These are phyloP conservation scores for Sequoiadendron giganteum DNA, from an alignment of 75 land plant genomes.

Conservation along the genomic window DNA sequence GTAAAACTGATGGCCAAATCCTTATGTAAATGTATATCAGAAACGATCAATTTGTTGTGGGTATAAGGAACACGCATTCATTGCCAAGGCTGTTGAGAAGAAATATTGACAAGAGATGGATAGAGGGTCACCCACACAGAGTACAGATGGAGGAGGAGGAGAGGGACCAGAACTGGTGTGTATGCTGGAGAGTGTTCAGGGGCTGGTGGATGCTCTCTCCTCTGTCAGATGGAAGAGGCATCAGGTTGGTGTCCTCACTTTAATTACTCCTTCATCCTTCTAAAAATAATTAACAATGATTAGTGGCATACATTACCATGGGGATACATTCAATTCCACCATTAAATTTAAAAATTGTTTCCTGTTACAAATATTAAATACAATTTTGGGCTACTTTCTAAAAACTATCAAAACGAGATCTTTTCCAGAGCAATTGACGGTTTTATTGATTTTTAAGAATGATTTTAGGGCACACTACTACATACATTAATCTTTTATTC, in stretches of 20 bases:
- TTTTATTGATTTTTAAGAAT: too few species aligned
- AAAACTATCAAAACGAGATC: neutral
- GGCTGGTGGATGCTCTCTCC: constrained; percentile 85
- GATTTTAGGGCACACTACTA: neutral
- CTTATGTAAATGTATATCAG: too few species aligned
- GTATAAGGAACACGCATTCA: too few species aligned
- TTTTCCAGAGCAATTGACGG: neutral
- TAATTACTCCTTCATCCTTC: neutral
- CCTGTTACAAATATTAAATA: neutral
- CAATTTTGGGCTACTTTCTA: neutral
- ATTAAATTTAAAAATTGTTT: neutral
- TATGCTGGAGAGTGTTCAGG: constrained; percentile 86
- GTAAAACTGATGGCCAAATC: too few species aligned
- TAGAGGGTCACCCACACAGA: neutral
- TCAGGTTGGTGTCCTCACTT: constrained; percentile 42
- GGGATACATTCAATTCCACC: neutral
- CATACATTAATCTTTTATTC: neutral
- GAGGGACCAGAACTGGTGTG: constrained; percentile 57
- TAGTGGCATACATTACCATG: neutral
- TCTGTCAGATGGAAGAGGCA: constrained; percentile 94
- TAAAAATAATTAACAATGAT: too few species aligned
- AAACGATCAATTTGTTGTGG: too few species aligned
- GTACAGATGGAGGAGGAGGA: neutral
- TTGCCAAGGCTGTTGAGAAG: too few species aligned
- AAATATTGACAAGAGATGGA: neutral